phyloP scores from a whole-genome alignment of 352 stramenopile species.

The Globisporangium abappressorium region DNA sequence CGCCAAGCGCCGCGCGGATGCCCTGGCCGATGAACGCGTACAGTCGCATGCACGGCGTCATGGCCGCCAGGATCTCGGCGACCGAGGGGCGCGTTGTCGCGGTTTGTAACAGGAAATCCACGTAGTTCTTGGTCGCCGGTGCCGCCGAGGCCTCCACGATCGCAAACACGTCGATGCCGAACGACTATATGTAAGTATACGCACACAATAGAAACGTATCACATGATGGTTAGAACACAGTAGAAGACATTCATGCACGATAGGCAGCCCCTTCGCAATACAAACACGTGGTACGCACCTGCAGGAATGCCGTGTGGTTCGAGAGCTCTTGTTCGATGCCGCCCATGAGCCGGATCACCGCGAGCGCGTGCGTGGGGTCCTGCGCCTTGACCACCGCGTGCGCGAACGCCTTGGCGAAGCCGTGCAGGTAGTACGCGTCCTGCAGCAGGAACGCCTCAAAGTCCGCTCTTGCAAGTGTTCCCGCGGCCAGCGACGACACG shows the following conservation, averaged over 20 bases:
- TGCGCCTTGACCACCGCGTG: constrained; percentile 40
- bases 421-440: constrained; percentile 54
- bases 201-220: no score
- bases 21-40: constrained; percentile 45
- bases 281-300: constrained; percentile 17
- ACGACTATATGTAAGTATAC: constrained; percentile 21
- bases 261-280: neutral
- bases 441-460: constrained; percentile 55
- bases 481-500: constrained; percentile 31
- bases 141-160: constrained; percentile 25
- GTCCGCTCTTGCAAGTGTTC: constrained; percentile 25
- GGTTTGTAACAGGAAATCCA: constrained; percentile 45
- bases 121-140: constrained; percentile 40
- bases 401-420: constrained; percentile 51
- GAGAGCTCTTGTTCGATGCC: constrained; percentile 46
- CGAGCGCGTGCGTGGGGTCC: constrained; percentile 29
- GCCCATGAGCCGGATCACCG: constrained; percentile 39
- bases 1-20: constrained; percentile 22
- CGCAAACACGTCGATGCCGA: constrained; percentile 36
- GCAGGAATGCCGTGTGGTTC: constrained; percentile 43
- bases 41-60: constrained; percentile 51
- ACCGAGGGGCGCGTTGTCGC: constrained; percentile 30
- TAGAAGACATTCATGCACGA: neutral
- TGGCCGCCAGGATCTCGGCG: constrained; percentile 43
- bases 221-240: neutral